phyloP scores from a whole-genome alignment of 192 early-diverging fungal species.

The Obelidium mucronatum region DNA sequence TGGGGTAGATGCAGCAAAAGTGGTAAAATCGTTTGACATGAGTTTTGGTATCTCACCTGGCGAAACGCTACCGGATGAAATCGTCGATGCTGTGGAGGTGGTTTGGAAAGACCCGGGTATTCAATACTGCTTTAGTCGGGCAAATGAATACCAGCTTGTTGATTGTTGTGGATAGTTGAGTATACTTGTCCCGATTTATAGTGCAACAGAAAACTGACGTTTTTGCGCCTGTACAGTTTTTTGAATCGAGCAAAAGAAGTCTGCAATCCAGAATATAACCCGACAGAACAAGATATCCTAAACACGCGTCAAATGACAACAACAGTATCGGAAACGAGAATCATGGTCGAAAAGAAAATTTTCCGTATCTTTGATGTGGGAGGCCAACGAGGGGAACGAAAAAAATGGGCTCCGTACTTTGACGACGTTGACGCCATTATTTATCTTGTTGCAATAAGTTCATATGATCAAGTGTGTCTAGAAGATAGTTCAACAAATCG shows the following conservation, averaged over 20 bases:
- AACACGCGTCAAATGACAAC: slow-evolving; percentile 74
- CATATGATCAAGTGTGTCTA: slow-evolving; percentile 66
- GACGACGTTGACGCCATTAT: slow-evolving; percentile 71
- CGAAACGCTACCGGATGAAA: slow-evolving; percentile 41
- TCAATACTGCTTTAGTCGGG: slow-evolving; percentile 42
- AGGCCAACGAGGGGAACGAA: slow-evolving; percentile 66
- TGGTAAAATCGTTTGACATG: slow-evolving; percentile 47
- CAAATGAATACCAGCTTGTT: slow-evolving; percentile 54
- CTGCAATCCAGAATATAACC: slow-evolving; percentile 57
- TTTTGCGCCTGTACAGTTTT: slow-evolving; percentile 66
- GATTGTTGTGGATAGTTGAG: slow-evolving; percentile 55
- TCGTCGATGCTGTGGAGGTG: slow-evolving; percentile 29
- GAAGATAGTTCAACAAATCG: slow-evolving; percentile 65
- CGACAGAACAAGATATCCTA: slow-evolving; percentile 75
- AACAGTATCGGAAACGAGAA: slow-evolving; percentile 70
- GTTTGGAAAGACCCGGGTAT: slow-evolving; percentile 56
- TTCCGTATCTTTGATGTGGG: slow-evolving; percentile 72
- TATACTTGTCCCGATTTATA: slow-evolving; percentile 32
- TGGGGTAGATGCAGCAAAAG: slow-evolving; percentile 36
- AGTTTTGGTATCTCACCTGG: slow-evolving; percentile 51
- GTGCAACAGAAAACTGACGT: background rate
- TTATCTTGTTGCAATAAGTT: slow-evolving; percentile 65
- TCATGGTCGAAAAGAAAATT: slow-evolving; percentile 60
- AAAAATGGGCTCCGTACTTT: slow-evolving; percentile 74
- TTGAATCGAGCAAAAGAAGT: slow-evolving; percentile 86